phyloP scores from a whole-genome alignment of 106 monocot species.

The Dendrobium catenatum region DNA sequence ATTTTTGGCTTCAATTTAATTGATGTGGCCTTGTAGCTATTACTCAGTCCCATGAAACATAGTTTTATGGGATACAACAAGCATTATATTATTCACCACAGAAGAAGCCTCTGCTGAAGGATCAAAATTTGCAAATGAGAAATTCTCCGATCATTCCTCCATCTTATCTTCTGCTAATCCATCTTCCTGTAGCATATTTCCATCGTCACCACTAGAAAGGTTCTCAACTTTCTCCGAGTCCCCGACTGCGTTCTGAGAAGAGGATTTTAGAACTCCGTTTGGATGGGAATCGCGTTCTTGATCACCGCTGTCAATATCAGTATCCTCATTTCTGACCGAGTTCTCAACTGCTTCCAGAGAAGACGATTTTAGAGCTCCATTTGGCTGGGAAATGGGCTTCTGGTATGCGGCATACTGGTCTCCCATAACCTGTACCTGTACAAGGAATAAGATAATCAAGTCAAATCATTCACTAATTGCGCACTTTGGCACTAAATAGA shows the following conservation, averaged over 20 bases:
- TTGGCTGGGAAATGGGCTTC: slow-evolving; percentile 9
- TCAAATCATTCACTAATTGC: not conserved
- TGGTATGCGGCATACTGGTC: slow-evolving; percentile 25
- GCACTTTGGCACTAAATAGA: no score
- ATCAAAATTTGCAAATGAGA: no score
- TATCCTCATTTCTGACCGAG: no score
- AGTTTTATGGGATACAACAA: no score
- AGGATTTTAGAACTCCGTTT: slow-evolving; percentile 13
- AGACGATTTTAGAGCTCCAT: slow-evolving; percentile 13
- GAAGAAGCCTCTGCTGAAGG: no score
- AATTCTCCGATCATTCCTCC: not conserved
- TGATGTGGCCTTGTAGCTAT: no score
- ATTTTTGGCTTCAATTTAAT: no score
- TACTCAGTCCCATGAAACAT: no score
- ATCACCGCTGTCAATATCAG: not conserved
- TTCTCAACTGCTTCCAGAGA: not conserved
- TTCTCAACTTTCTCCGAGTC: no score
- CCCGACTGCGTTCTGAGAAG: not conserved
- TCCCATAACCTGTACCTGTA: slow-evolving; percentile 44
- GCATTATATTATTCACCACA: no score
- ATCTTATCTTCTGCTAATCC: not conserved
- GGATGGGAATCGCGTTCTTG: slow-evolving; percentile 9
- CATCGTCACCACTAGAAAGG: slow-evolving; percentile 4
- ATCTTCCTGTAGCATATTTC: slow-evolving; percentile 12
- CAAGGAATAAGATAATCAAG: not conserved